A percentile compares a stretch with the other conserved stretches of the same genome.
phyloP scores from a whole-genome alignment of 257 asterid genomes.

The Fraxinus cuspidata region DNA sequence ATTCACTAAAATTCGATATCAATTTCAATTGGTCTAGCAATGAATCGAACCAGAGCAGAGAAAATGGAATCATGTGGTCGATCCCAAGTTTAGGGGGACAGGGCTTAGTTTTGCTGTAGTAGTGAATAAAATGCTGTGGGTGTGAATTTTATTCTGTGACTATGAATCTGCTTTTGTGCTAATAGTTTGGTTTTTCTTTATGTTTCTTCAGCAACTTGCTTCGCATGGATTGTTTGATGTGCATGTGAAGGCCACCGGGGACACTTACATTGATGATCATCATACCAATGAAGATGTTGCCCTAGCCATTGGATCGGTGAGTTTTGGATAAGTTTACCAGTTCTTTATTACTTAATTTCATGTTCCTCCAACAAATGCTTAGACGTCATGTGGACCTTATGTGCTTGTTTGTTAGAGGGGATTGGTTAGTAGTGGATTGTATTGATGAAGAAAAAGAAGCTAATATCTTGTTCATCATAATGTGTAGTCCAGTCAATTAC shows the following conservation, averaged over 20 bases:
- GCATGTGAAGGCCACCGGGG: slow-evolving; percentile 83
- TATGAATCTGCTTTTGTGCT: slow-evolving; percentile 1
- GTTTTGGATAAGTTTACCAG: slow-evolving; percentile 10
- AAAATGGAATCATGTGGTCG: not conserved
- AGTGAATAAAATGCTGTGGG: not conserved
- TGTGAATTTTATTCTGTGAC: not conserved
- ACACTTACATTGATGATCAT: slow-evolving; percentile 91
- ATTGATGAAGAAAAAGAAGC: not conserved
- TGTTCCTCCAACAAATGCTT: not conserved
- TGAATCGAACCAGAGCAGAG: not conserved
- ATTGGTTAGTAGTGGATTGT: not conserved
- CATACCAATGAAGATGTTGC: slow-evolving; percentile 94
- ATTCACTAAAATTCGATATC: not conserved
- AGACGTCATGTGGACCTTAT: not conserved
- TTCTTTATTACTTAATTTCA: not conserved
- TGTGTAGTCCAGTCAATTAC: not conserved
- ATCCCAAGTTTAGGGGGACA: not conserved
- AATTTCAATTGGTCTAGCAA: not conserved
- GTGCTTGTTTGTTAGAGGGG: not conserved
- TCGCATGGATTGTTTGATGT: slow-evolving; percentile 89
- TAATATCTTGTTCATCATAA: not conserved
- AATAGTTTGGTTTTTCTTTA: slow-evolving; percentile 20
- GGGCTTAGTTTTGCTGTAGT: too few relatives aligned
- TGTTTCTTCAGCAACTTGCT: slow-evolving; percentile 74
- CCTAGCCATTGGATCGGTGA: slow-evolving; percentile 86